A percentile compares a stretch with the other conserved stretches of the same genome.
Evolutionary conservation across 1,284 basidiomycete species (phyloP).

Genomic region (Ceratobasidium sp.): DNA sequence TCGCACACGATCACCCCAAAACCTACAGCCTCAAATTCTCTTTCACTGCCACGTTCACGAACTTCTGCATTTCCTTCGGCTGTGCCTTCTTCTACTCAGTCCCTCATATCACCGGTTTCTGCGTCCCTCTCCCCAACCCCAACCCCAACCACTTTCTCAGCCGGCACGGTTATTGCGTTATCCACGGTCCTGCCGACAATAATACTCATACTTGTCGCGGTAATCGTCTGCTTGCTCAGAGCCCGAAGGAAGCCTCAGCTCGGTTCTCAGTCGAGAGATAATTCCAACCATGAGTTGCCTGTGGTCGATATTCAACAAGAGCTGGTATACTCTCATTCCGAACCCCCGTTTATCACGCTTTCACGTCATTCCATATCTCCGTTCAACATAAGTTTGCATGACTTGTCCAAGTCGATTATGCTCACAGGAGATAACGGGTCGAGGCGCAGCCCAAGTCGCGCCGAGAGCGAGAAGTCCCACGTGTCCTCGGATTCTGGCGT

Average conservation of each 20-base stretch:
- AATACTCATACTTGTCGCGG: neutral
- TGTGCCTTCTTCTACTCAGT: constrained; percentile 1
- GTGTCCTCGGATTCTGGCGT: constrained; percentile 17
- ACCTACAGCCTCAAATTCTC: neutral
- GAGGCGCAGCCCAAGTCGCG: neutral
- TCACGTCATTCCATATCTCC: constrained; percentile 6
- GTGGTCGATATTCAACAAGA: constrained; percentile 8
- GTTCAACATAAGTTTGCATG: constrained; percentile 10
- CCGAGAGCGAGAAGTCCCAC: neutral
- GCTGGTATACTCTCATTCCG: neutral
- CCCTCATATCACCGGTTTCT: neutral
- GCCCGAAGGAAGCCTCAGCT: constrained; percentile 2
- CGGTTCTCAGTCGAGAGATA: neutral
- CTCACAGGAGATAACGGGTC: neutral
- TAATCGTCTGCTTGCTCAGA: constrained; percentile 18
- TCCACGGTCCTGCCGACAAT: constrained; percentile 18
- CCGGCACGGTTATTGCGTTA: constrained; percentile 24
- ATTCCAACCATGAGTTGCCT: neutral
- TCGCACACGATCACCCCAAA: neutral
- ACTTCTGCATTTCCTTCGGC: neutral
- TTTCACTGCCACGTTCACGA: neutral
- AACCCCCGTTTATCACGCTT: neutral
- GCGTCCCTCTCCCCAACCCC: neutral
- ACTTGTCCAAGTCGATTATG: neutral
- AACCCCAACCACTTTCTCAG: constrained; percentile 8